These are phyloP conservation scores for Sinapis alba DNA, from an alignment of 441 rosid genomes.

Conservation along the genomic window DNA sequence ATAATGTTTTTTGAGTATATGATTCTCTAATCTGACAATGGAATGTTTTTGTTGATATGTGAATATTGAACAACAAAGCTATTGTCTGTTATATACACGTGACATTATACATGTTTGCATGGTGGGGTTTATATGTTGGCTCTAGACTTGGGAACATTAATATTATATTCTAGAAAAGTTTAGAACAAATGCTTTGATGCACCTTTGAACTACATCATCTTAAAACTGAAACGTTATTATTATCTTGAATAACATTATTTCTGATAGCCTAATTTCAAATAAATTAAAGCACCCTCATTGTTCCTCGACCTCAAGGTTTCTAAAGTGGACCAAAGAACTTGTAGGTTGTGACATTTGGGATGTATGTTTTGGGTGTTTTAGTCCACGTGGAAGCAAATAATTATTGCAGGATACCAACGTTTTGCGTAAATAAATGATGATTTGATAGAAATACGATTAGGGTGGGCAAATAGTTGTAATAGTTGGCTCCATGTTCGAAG, in stretches of 20 bases:
- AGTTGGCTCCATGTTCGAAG: slow-evolving; percentile 23
- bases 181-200: slow-evolving; percentile 21
- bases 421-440: background rate
- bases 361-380: slow-evolving; percentile 8
- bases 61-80: slow-evolving; percentile 14
- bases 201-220: slow-evolving; percentile 3
- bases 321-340: slow-evolving; percentile 16
- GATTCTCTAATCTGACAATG: background rate
- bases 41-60: slow-evolving; percentile 10
- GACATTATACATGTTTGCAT: slow-evolving; percentile 24
- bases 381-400: slow-evolving; percentile 23
- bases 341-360: slow-evolving; percentile 7
- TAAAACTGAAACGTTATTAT: background rate
- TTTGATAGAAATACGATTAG: slow-evolving; percentile 11
- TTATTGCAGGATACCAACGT: slow-evolving; percentile 21
- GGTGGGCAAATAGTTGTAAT: slow-evolving; percentile 3
- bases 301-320: background rate
- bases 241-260: background rate
- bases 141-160: slow-evolving; percentile 14
- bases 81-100: slow-evolving; percentile 21
- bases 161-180: slow-evolving; percentile 31
- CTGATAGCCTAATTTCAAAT: background rate
- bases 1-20: background rate
- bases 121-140: slow-evolving; percentile 36
- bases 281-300: slow-evolving; percentile 5